phyloP scores from a whole-genome alignment of 2,329 filamentous ascomycete genomes.

The Sporothrix sp. region DNA sequence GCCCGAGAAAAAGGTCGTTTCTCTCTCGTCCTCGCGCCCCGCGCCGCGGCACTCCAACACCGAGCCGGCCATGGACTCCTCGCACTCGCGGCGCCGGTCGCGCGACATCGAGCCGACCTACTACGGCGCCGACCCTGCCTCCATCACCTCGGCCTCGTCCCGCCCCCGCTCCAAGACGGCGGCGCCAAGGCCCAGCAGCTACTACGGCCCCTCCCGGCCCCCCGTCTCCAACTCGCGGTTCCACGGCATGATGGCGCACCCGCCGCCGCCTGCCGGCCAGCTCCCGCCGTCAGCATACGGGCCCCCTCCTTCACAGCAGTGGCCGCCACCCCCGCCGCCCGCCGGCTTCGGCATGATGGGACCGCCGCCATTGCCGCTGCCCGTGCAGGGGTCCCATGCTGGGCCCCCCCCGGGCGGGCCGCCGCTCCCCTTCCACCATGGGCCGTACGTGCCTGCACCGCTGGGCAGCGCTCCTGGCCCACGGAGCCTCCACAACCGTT shows the following conservation, averaged over 20 bases:
- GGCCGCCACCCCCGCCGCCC: constrained; percentile 2
- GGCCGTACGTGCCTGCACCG: not conserved
- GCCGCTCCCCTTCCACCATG: not conserved
- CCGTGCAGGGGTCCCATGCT: not conserved
- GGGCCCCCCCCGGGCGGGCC: not conserved
- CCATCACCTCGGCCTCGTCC: constrained; percentile 22
- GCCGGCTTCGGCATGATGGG: constrained; percentile 6
- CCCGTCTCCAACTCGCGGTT: constrained; percentile 29
- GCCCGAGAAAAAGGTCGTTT: constrained; percentile 22
- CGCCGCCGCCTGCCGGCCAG: not conserved
- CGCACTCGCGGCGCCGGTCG: constrained; percentile 22
- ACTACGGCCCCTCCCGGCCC: constrained; percentile 28
- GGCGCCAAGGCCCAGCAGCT: constrained; percentile 27
- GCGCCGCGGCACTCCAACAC: constrained; percentile 30
- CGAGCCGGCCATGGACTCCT: constrained; percentile 22
- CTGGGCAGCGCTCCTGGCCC: not conserved
- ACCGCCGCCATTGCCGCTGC: not conserved
- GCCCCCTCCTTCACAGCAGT: constrained; percentile 10
- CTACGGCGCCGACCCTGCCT: constrained; percentile 29
- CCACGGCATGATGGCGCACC: constrained; percentile 20
- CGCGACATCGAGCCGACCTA: constrained; percentile 30
- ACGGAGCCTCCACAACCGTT: constrained; percentile 19
- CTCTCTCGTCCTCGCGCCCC: constrained; percentile 25
- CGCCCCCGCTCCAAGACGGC: constrained; percentile 32
- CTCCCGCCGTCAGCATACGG: not conserved